phyloP scores from a whole-genome alignment of 129 eudicot genomes.

The Helichrysum umbraculigerum region DNA sequence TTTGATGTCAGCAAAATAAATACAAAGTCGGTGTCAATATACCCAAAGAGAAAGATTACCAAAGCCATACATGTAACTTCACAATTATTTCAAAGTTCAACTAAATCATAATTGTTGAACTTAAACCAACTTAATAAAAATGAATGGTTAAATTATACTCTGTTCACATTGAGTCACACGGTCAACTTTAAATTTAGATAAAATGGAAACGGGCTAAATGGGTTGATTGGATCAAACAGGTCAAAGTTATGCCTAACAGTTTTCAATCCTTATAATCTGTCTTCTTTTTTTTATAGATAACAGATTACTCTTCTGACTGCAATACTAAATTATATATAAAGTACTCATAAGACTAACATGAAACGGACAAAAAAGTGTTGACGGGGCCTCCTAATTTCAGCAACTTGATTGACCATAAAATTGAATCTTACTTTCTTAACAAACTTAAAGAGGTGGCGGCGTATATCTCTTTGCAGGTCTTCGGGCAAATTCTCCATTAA shows the following conservation, averaged over 20 bases:
- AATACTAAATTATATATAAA: too few relatives aligned
- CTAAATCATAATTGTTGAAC: not conserved
- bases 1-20: not conserved
- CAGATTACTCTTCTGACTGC: too few relatives aligned
- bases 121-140: not conserved
- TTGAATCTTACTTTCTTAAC: constrained; percentile 55
- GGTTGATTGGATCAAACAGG: not conserved
- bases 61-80: not conserved
- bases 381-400: not conserved
- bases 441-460: constrained; percentile 68
- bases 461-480: constrained; percentile 77
- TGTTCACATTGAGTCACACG: too few relatives aligned
- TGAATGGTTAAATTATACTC: too few relatives aligned
- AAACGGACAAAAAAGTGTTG: not conserved
- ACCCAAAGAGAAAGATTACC: not conserved
- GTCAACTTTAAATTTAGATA: too few relatives aligned
- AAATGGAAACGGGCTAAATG: too few relatives aligned
- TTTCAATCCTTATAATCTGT: not conserved
- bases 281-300: too few relatives aligned
- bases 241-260: not conserved
- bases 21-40: not conserved
- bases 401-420: not conserved
- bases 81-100: not conserved
- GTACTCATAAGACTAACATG: not conserved
- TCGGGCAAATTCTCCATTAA: constrained; percentile 78